phyloP scores from a whole-genome alignment of 257 asterid genomes.

The Solanum arcanum region DNA sequence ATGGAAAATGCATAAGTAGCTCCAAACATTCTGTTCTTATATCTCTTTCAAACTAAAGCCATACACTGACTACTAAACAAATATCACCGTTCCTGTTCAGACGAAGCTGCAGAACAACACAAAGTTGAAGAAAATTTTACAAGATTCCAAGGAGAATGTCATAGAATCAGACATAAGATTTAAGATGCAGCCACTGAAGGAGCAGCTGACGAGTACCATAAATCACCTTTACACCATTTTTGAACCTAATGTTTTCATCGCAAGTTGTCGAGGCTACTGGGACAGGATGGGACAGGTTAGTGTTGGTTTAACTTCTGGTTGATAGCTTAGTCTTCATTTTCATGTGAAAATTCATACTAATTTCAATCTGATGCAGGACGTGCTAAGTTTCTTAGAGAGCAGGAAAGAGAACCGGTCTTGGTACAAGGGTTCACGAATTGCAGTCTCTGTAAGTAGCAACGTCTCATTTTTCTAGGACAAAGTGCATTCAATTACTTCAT shows the following conservation, averaged over 20 bases:
- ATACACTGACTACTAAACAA: background rate
- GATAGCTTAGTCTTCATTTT: background rate
- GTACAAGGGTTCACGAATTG: conserved; percentile 39
- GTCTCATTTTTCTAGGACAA: background rate
- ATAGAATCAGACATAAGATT: conserved; percentile 33
- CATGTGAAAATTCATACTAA: background rate
- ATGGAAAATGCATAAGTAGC: background rate
- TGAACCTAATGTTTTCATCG: conserved; percentile 31
- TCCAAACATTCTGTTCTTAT: background rate
- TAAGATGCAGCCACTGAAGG: conserved; percentile 39
- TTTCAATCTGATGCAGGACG: conserved; percentile 13
- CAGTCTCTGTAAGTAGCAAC: conserved; percentile 34
- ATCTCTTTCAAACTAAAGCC: background rate
- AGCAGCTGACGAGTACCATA: conserved; percentile 26
- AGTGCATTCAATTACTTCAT: background rate
- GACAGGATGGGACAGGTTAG: conserved; percentile 44
- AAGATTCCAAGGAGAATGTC: conserved; percentile 31
- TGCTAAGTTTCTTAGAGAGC: conserved; percentile 35
- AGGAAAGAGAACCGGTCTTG: conserved; percentile 45
- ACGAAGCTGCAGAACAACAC: conserved; percentile 32
- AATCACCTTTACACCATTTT: conserved; percentile 31
- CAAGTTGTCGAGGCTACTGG: conserved; percentile 44
- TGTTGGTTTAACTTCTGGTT: background rate
- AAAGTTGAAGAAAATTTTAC: conserved; percentile 37
- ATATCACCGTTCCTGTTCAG: background rate